Percentiles rank a stretch among this genome's conserved stretches.
Conservation (phyloP, 2,329 filamentous ascomycete species). For the Blastomyces gilchristii region DNA sequence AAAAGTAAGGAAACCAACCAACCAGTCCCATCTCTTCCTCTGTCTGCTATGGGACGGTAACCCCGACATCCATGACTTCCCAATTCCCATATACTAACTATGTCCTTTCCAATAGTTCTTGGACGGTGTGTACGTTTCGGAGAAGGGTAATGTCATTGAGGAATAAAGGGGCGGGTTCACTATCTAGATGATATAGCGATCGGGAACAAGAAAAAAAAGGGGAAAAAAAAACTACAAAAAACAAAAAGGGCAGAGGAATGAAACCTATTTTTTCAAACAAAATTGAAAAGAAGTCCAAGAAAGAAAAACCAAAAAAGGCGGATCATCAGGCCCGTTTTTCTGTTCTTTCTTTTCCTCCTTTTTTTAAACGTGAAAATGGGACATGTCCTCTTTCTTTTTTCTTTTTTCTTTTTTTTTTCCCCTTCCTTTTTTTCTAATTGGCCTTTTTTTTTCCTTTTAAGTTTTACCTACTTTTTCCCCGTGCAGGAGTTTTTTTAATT, state of each 20-base stretch:
- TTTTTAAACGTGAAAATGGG: background rate
- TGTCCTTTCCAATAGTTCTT: slow-evolving; percentile 60
- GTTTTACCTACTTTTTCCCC: background rate
- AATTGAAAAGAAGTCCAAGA: background rate
- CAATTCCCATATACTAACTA: slow-evolving; percentile 3
- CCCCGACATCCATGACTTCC: background rate
- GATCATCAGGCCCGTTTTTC: background rate
- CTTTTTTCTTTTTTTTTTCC: background rate
- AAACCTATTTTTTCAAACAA: background rate
- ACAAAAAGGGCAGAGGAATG: background rate
- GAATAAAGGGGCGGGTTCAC: slow-evolving; percentile 31
- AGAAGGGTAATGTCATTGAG: slow-evolving; percentile 89
- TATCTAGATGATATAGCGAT: slow-evolving; percentile 26
- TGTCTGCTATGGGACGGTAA: no score
- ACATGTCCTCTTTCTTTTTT: background rate
- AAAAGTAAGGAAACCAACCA: slow-evolving; percentile 56
- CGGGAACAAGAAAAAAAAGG: slow-evolving; percentile 5
- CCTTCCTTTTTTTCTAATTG: background rate
- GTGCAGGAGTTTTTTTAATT: slow-evolving; percentile 2
- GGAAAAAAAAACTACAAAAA: background rate
- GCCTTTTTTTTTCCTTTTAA: background rate
- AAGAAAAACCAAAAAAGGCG: background rate
- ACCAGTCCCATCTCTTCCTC: no score
- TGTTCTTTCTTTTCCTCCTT: background rate
- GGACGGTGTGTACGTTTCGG: slow-evolving; percentile 99